These are phyloP conservation scores for Russula virescens DNA, from an alignment of 768 basidiomycete species.

Conservation along the genomic window DNA sequence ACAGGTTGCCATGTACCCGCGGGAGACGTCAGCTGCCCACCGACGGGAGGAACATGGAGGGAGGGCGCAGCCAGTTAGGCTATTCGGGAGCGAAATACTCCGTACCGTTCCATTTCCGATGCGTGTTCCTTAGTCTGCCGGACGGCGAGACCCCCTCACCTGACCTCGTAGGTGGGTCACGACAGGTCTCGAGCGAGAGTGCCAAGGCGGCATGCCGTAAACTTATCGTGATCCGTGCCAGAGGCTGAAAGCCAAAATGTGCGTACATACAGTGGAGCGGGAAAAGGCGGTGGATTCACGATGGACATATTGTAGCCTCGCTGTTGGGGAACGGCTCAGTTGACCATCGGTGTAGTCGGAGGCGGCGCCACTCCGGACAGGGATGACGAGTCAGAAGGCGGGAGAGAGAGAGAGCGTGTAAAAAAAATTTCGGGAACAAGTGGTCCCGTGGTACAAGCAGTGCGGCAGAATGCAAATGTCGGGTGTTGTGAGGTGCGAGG, in stretches of 20 bases:
- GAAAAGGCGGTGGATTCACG: too few species aligned
- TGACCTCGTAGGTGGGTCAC: too few species aligned
- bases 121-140: neutral
- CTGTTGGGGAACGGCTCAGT: neutral
- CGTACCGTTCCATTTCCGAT: neutral
- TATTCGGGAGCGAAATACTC: neutral
- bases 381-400: neutral
- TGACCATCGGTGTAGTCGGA: neutral
- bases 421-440: neutral
- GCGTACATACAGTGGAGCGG: too few species aligned
- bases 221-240: too few species aligned
- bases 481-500: neutral
- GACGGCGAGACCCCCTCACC: too few species aligned
- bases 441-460: neutral
- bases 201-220: too few species aligned
- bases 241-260: too few species aligned
- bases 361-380: neutral
- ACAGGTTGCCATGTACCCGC: too few species aligned
- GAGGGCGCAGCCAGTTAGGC: neutral
- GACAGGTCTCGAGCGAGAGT: too few species aligned
- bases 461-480: too few species aligned
- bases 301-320: neutral
- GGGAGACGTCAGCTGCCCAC: too few species aligned
- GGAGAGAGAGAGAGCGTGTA: neutral
- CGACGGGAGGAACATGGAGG: too few species aligned